Conservation (phyloP, 768 basidiomycete species). For the Serendipita vermifera region DNA sequence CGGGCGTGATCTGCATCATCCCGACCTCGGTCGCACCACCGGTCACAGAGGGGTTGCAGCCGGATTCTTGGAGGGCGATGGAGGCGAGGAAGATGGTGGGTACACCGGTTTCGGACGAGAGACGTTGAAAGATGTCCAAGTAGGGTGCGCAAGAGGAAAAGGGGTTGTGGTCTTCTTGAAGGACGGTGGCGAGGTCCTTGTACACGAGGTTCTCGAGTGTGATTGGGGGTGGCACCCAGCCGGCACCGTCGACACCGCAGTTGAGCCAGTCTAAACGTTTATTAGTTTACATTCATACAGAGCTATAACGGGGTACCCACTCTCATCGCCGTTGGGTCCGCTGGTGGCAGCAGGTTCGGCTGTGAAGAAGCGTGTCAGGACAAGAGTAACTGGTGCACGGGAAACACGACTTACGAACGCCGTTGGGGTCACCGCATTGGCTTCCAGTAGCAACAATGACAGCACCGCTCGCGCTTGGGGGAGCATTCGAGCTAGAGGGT, state of each 20-base stretch:
- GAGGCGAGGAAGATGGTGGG: conserved; percentile 71
- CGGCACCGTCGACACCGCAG: conserved; percentile 47
- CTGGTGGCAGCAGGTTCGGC: neutral
- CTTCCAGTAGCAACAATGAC: neutral
- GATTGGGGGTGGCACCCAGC: conserved; percentile 64
- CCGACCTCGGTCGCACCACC: conserved; percentile 57
- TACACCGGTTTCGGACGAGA: conserved; percentile 21
- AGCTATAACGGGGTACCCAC: neutral
- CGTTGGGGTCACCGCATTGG: conserved; percentile 2
- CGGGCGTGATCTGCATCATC: conserved; percentile 63
- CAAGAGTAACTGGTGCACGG: neutral
- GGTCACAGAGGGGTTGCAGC: conserved; percentile 50
- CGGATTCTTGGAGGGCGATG: conserved; percentile 80
- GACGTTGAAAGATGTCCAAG: conserved; percentile 38
- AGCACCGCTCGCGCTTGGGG: no score
- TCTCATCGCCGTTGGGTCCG: conserved; percentile 1
- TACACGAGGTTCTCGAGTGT: conserved; percentile 31
- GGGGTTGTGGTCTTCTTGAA: conserved; percentile 36
- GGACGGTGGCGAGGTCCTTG: conserved; percentile 23
- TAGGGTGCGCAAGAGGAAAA: conserved; percentile 45
- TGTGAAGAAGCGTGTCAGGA: neutral
- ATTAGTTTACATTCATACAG: neutral
- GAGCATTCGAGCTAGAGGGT: no score
- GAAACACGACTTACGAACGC: neutral
- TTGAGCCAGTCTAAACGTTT: conserved; percentile 62